Conservation (phyloP, 75 land plant genomes). For the Adiantum capillusveneris region DNA sequence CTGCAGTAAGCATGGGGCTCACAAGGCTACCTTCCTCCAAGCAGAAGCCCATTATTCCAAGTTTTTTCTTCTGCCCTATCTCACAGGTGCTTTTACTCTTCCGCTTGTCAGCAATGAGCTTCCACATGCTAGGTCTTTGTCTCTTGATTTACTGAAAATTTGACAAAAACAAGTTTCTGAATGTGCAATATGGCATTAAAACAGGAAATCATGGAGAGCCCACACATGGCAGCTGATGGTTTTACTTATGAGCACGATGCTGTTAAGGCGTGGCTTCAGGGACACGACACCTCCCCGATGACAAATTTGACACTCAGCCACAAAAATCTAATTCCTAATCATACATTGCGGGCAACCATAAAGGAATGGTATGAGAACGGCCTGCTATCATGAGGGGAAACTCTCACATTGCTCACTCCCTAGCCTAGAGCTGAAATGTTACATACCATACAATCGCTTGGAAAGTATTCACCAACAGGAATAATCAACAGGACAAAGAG, state of each 20-base stretch:
- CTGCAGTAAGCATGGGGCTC: background rate
- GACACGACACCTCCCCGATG: constrained; percentile 59
- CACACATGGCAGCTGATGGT: constrained; percentile 65
- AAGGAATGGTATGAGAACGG: constrained; percentile 36
- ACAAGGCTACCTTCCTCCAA: background rate
- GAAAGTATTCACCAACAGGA: too few species aligned
- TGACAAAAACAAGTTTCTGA: too few species aligned
- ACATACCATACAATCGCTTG: too few species aligned
- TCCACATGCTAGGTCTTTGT: background rate
- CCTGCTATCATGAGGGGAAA: background rate
- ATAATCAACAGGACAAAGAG: too few species aligned
- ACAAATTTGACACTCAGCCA: constrained; percentile 47
- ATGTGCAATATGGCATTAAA: background rate
- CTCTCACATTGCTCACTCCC: too few species aligned
- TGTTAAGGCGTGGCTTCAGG: constrained; percentile 42
- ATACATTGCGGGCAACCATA: constrained; percentile 36
- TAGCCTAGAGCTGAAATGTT: too few species aligned
- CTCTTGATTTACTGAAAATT: background rate
- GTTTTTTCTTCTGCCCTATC: constrained; percentile 10
- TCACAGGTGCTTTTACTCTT: constrained; percentile 1
- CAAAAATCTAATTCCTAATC: constrained; percentile 46
- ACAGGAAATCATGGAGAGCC: constrained; percentile 68
- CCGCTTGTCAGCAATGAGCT: background rate
- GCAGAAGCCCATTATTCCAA: background rate
- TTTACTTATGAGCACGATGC: constrained; percentile 56